Percentiles rank a stretch among this genome's conserved stretches.
Evolutionary conservation across 108 stramenopile species (phyloP).

Genomic region (Epipyxis sp.): DNA sequence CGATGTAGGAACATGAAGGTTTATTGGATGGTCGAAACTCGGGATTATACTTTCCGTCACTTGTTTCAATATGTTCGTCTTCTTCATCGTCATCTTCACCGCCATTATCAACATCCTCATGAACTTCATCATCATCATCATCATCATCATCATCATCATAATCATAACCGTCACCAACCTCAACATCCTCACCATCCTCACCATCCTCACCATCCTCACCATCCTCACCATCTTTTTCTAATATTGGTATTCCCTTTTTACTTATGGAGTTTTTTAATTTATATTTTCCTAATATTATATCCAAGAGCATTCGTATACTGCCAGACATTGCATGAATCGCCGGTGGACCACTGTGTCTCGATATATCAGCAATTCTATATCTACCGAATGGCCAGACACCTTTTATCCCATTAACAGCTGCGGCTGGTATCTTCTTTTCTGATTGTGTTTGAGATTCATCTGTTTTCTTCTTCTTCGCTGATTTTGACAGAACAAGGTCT

Average conservation of each 20-base stretch:
- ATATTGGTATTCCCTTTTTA: slow-evolving; percentile 25
- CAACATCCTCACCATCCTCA: neutral
- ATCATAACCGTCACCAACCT: slow-evolving; percentile 19
- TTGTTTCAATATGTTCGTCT: no score
- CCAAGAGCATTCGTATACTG: slow-evolving; percentile 1
- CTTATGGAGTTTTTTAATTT: neutral
- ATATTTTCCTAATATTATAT: slow-evolving; percentile 22
- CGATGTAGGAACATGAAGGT: neutral
- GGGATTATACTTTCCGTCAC: no score
- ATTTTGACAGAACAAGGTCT: slow-evolving; percentile 7
- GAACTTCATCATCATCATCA: neutral
- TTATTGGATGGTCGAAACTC: neutral
- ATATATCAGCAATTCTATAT: neutral
- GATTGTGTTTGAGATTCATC: no score
- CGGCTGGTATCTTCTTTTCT: neutral
- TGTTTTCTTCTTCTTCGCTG: no score
- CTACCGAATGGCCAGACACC: slow-evolving; percentile 19
- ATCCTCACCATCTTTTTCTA: neutral
- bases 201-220: slow-evolving; percentile 21
- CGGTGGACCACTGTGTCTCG: neutral
- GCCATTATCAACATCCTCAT: no score
- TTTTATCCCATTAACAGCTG: slow-evolving; percentile 22
- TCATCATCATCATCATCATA: slow-evolving; percentile 17
- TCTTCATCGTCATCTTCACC: no score
- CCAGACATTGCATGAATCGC: neutral